Evolutionary conservation across 306 rosid species (phyloP), one percentile per base, ranked within the genome.

Genomic region (Quercus agrifolia): DNA sequence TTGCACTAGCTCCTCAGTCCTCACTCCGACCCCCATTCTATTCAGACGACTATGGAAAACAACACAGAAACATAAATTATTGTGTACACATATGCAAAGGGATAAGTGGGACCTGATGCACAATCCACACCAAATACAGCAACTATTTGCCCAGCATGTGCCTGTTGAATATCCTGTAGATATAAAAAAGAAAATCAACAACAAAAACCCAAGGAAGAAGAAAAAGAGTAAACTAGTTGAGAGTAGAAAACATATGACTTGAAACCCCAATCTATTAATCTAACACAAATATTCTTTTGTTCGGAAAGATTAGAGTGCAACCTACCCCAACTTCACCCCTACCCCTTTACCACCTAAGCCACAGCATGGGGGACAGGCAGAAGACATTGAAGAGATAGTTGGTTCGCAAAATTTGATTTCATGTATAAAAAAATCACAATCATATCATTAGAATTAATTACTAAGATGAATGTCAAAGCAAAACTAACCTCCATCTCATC

Each of bases 61-160:
- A 62, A 75, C 17, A 51, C 20, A 46, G 30, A 83, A 68, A 74
- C 81, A 56, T 20, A 74, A 67, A 73, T 69, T 33, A 71, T 11
- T 4, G 27, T 69, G 75, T 62, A 68, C 71, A 46, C 67, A 38
- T 27, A 80, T 27, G 67, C 70, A 82, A 62, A 56, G 57, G 56
- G 31, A 82, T 38, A 69, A 80, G 76, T 80, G 85, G 55, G 78
- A 94, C 99, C 99, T 90, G 99, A 95, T 79, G 99, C 99, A 88
- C 99, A 95, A 68, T 95, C 99, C 54, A 95, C 97, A 67, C 99
- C 98, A 86, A 95, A 95, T 44, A 95, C 99, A 80, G 99, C 98
- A 89, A 95, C 97, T 76, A 95, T 95, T 83, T 95, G 97, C 66
- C 99, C 99, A 52, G 99, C 98, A 88, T 95, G 99, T 56, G 97